Percentiles rank a stretch among this genome's conserved stretches.
These are phyloP conservation scores for Paramecium biaurelia DNA, from an alignment of 73 alveolate genomes.

Conservation along the genomic window DNA sequence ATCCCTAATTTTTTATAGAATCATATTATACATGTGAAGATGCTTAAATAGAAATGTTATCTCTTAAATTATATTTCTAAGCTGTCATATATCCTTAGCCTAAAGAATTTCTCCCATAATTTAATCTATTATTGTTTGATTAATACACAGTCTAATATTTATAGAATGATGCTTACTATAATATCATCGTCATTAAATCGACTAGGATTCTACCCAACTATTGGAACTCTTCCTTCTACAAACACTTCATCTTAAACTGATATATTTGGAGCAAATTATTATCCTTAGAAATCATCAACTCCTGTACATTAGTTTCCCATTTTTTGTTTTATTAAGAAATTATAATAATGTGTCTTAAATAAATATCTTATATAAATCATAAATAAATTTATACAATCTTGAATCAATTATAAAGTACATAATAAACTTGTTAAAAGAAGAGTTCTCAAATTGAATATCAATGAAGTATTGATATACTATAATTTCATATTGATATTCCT, in stretches of 20 bases:
- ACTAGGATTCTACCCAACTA: constrained; percentile 24
- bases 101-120: not conserved
- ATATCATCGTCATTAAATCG: constrained; percentile 36
- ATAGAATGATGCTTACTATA: not conserved
- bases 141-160: not conserved
- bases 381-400: not conserved
- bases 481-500: not conserved
- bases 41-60: not conserved
- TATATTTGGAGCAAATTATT: not conserved
- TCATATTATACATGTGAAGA: not conserved
- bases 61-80: not conserved
- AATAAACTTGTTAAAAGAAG: not conserved
- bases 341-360: not conserved
- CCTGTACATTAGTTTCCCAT: constrained; percentile 41
- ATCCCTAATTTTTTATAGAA: not conserved
- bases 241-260: not conserved
- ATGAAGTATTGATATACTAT: too few relatives aligned
- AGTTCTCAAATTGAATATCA: too few relatives aligned
- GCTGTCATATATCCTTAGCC: constrained; percentile 14
- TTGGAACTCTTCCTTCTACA: constrained; percentile 25
- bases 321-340: not conserved
- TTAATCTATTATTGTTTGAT: not conserved
- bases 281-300: constrained; percentile 3
- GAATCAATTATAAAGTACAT: too few relatives aligned
- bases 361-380: not conserved